Percentiles rank a stretch among this genome's conserved stretches.
Evolutionary conservation across 306 rosid species (phyloP).

Genomic region (Rosa lucieae): DNA sequence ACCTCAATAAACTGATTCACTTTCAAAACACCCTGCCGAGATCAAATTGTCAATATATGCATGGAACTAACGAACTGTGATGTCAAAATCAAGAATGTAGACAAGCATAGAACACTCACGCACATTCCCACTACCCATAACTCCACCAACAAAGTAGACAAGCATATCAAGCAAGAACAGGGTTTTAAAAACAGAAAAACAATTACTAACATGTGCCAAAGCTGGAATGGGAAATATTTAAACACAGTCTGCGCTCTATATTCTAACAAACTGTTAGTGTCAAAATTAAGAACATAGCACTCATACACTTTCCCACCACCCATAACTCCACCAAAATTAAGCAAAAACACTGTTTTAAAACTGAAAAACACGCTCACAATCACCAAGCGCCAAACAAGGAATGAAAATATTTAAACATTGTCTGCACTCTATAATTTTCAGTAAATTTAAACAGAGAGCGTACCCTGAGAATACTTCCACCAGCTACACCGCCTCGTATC

Average conservation of each 20-base stretch:
- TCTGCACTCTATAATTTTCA: background rate
- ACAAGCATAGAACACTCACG: background rate
- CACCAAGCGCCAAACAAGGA: background rate
- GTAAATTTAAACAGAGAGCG: conserved; percentile 14
- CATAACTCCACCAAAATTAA: background rate
- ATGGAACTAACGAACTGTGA: background rate
- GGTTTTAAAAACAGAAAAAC: too few relatives aligned
- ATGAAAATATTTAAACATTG: background rate
- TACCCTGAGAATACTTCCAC: conserved; percentile 97
- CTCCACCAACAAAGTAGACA: background rate
- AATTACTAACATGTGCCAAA: too few relatives aligned
- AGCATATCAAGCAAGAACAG: background rate
- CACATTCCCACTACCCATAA: background rate
- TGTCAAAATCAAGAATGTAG: background rate
- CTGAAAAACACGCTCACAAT: background rate
- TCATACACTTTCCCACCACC: background rate
- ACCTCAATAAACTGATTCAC: too few relatives aligned
- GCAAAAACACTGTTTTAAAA: background rate
- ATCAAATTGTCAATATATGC: conserved; percentile 19
- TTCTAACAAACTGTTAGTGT: background rate
- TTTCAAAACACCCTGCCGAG: too few relatives aligned
- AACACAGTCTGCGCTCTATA: background rate
- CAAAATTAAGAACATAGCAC: background rate
- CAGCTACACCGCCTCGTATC: conserved; percentile 96
- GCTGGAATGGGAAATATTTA: too few relatives aligned